Percentiles rank a stretch among this genome's conserved stretches.
These are phyloP conservation scores for Ganoderma lingzhi DNA, from an alignment of 1,284 basidiomycete species.

Conservation along the genomic window DNA sequence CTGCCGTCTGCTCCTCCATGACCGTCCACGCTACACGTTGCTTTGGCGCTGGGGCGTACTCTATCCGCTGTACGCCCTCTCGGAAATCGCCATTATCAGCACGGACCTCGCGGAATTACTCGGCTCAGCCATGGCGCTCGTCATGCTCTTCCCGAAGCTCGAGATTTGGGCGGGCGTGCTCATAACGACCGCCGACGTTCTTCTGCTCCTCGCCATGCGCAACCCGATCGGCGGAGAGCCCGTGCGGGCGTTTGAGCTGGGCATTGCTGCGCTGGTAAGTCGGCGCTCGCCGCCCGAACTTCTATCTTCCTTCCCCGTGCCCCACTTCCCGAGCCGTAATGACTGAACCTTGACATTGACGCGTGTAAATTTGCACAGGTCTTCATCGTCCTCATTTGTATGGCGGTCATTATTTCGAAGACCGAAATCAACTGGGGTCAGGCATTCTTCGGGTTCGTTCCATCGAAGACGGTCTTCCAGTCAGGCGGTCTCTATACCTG, in stretches of 20 bases:
- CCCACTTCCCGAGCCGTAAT: slow-evolving; percentile 5
- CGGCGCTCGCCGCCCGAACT: neutral
- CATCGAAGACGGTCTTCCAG: slow-evolving; percentile 71
- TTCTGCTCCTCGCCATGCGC: slow-evolving; percentile 74
- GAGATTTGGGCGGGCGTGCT: slow-evolving; percentile 86
- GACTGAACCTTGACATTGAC: slow-evolving; percentile 6
- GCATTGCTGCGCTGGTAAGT: slow-evolving; percentile 67
- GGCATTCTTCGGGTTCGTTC: slow-evolving; percentile 87
- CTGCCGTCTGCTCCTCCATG: slow-evolving; percentile 74
- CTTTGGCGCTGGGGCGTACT: slow-evolving; percentile 70
- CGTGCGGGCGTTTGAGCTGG: slow-evolving; percentile 77
- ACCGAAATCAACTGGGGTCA: slow-evolving; percentile 79
- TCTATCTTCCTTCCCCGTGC: neutral
- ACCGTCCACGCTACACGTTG: slow-evolving; percentile 66
- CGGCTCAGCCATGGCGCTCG: slow-evolving; percentile 82
- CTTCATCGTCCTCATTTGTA: slow-evolving; percentile 81
- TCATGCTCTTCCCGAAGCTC: slow-evolving; percentile 83
- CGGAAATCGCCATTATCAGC: slow-evolving; percentile 86
- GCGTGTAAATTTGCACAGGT: slow-evolving; percentile 55
- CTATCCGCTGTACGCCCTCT: slow-evolving; percentile 72
- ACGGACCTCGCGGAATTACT: slow-evolving; percentile 82
- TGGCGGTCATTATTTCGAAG: slow-evolving; percentile 81
- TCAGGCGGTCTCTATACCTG: slow-evolving; percentile 82
- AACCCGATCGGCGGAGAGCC: slow-evolving; percentile 66
- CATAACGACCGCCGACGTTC: slow-evolving; percentile 85